Conservation (phyloP, 257 asterid genomes). For the Agastache rugosa region DNA sequence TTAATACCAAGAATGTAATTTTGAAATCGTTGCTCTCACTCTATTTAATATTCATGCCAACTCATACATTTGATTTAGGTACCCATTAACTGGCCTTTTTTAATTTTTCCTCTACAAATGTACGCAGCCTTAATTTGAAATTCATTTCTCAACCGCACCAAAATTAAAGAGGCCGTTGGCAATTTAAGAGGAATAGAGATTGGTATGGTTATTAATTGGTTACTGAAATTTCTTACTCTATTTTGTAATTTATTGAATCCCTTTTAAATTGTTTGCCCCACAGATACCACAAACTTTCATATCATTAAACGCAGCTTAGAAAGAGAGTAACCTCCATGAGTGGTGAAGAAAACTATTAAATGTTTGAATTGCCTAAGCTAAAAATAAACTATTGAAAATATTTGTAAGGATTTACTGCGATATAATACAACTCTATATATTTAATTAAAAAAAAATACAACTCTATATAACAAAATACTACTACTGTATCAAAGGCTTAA, state of each 20-base stretch:
- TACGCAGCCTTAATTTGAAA: constrained; percentile 23
- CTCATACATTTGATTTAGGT: constrained; percentile 36
- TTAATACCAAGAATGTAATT: constrained; percentile 11
- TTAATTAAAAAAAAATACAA: too few relatives aligned
- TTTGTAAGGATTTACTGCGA: not conserved
- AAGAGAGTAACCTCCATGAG: not conserved
- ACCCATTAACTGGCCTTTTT: constrained; percentile 25
- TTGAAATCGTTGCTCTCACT: constrained; percentile 1
- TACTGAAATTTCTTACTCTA: not conserved
- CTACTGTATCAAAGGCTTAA: not conserved
- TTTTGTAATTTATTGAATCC: not conserved
- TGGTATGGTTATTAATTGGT: not conserved
- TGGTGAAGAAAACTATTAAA: too few relatives aligned
- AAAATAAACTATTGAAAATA: too few relatives aligned
- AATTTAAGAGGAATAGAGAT: not conserved
- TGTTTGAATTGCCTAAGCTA: not conserved
- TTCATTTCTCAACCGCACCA: constrained; percentile 35
- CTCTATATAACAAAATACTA: too few relatives aligned
- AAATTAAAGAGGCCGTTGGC: not conserved
- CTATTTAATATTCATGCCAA: constrained; percentile 12
- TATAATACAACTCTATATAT: too few relatives aligned
- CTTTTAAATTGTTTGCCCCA: too few relatives aligned
- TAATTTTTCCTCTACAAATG: not conserved
- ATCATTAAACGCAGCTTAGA: not conserved
- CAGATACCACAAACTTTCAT: not conserved